Conservation (phyloP, 768 basidiomycete species). For the Ramaria rubella region DNA sequence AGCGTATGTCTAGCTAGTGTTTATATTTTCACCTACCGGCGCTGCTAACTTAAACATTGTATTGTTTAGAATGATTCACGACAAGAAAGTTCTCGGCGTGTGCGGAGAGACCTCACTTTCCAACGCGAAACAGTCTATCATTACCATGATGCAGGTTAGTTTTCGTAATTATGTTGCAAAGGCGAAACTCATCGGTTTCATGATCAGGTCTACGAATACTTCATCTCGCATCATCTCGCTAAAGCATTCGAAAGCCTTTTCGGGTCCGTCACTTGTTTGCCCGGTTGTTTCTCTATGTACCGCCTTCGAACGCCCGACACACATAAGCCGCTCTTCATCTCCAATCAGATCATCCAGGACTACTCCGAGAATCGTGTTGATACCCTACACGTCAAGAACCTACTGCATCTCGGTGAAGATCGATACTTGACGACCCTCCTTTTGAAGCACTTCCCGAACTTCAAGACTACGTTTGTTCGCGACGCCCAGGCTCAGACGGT, state of each 20-base stretch:
- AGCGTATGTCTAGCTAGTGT: conserved; percentile 52
- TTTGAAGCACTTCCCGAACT: conserved; percentile 89
- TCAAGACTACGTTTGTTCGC: conserved; percentile 93
- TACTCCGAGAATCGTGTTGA: conserved; percentile 96
- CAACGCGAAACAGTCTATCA: conserved; percentile 90
- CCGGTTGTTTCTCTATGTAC: conserved; percentile 98
- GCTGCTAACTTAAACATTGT: background rate
- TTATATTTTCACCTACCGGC: background rate
- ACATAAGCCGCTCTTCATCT: conserved; percentile 89
- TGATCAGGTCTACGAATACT: conserved; percentile 90
- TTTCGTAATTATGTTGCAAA: background rate
- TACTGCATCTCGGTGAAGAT: conserved; percentile 97
- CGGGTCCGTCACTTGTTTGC: conserved; percentile 96
- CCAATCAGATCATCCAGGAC: conserved; percentile 83
- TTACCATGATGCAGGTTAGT: conserved; percentile 92
- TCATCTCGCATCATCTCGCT: conserved; percentile 97
- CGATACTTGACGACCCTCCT: conserved; percentile 94
- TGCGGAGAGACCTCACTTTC: conserved; percentile 93
- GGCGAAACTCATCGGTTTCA: conserved; percentile 2
- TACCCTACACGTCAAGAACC: conserved; percentile 97
- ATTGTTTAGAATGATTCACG: conserved; percentile 80
- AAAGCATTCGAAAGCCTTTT: conserved; percentile 97
- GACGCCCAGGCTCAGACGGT: conserved; percentile 94
- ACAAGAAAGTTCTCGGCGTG: conserved; percentile 87
- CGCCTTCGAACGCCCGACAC: conserved; percentile 91